Percentiles rank a stretch among this genome's conserved stretches.
Conservation (phyloP, 176 grass and related monocot species). For the Avena insularis region DNA sequence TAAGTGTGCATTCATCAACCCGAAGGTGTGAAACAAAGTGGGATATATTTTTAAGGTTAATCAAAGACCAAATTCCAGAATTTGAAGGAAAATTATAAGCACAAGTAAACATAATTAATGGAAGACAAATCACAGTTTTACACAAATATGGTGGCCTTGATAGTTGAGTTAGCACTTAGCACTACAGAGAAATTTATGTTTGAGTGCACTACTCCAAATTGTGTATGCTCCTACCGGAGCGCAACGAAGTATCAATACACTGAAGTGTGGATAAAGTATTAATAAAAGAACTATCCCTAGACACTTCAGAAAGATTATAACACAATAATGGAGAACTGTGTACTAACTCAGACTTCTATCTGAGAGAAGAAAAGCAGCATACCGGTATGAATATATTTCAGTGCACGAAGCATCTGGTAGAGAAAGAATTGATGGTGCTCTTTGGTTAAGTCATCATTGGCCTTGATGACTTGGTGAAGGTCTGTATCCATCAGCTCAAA, state of each 20-base stretch:
- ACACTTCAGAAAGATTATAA: background rate
- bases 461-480: constrained; percentile 98
- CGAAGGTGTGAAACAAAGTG: constrained; percentile 7
- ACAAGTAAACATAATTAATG: background rate
- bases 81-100: constrained; percentile 18
- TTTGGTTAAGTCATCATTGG: constrained; percentile 94
- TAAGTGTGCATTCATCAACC: constrained; percentile 1
- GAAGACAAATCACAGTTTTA: constrained; percentile 7
- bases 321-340: background rate
- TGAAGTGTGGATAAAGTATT: background rate
- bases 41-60: constrained; percentile 25
- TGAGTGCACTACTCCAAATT: constrained; percentile 26
- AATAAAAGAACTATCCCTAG: background rate
- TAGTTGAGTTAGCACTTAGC: constrained; percentile 18
- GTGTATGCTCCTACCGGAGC: constrained; percentile 18
- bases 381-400: constrained; percentile 98
- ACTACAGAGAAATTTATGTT: constrained; percentile 25
- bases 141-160: background rate
- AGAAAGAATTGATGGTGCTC: constrained; percentile 98
- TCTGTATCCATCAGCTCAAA: constrained; percentile 98
- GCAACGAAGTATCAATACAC: constrained; percentile 25
- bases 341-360: background rate
- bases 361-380: constrained; percentile 35
- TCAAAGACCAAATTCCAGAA: constrained; percentile 28
- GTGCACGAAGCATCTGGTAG: constrained; percentile 92